Base-by-base conservation (phyloP, 2,329 filamentous ascomycete genomes). In the Pseudogymnoascus destructans region DNA sequence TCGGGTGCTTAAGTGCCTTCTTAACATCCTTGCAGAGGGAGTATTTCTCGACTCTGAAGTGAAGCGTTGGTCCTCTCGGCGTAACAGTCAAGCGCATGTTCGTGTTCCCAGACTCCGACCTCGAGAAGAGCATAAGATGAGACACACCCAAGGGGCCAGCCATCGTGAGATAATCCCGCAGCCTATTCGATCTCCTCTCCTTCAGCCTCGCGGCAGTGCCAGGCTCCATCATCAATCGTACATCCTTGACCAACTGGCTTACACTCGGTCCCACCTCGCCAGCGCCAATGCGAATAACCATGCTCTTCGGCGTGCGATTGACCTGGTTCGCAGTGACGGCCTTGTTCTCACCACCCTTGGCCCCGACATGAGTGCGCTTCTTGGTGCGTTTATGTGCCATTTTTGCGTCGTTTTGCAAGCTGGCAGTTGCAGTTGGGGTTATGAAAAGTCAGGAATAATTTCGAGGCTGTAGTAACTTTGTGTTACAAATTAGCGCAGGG, bases 261-360 rank as follows among this genome's bases (percentile, higher is more conserved):
- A 98, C 81, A 70, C 87, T 95, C 60, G 89, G 82, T 59, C 93
- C 93, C 57, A 98, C 89, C 70, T 96, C 89, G 67, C 90, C 87
- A 66, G 91, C 92, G 66, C 93, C 93, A 67, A 96, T 91, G 65
- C 93, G 88, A 72, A 98, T 95, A 60, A 98, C 92, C 92, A 98
- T 96, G 70, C 87, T 95, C 78, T 96, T 96, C 32, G 93, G 93
- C 57, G 84, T 79, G 63, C 84, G 82, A 57, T 79, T 77, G 36
- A 67, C 64, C 60, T 75, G 77, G 21, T 83, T 79, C 60, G 81
- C 79, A 71, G 84, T 82, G 59, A 81, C 78, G 42, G 77, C 75
- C 63, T 79, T 78, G 67, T 76, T 63, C 63, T 74, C 65, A 66
- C 78, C 74, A 62, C 75, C 72, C 61, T 76, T 79, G 56, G 85